These are phyloP conservation scores for Candida endomychidarum DNA, from an alignment of 805 yeast genomes.

Conservation along the genomic window DNA sequence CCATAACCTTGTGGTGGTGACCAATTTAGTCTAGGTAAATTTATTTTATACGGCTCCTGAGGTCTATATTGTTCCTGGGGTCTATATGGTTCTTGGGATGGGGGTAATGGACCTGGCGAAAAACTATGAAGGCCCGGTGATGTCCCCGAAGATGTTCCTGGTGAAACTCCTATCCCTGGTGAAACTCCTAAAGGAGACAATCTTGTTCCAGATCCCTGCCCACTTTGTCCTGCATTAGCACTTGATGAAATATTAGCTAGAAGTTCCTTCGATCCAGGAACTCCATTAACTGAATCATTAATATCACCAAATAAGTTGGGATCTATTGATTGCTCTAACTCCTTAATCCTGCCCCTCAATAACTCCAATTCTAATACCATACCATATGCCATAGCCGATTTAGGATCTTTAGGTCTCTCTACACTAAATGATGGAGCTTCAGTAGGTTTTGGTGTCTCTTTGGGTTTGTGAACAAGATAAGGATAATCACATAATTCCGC, in stretches of 20 bases:
- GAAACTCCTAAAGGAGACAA: too few species aligned
- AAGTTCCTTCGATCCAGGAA: background rate
- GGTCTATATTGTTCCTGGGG: too few species aligned
- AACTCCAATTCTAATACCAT: conserved; percentile 26
- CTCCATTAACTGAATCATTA: background rate
- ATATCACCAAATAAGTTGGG: background rate
- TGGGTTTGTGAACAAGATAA: background rate
- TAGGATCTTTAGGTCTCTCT: background rate
- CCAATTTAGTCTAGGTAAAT: conserved; percentile 16
- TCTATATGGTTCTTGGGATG: background rate
- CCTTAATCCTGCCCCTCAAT: conserved; percentile 41
- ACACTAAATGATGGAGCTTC: background rate
- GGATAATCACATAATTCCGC: conserved; percentile 39
- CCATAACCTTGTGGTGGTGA: conserved; percentile 1
- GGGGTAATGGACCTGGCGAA: too few species aligned
- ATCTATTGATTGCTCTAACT: conserved; percentile 33
- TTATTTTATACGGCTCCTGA: conserved; percentile 1
- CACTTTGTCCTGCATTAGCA: too few species aligned
- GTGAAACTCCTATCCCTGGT: too few species aligned
- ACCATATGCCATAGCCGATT: conserved; percentile 7
- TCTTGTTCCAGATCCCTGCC: too few species aligned
- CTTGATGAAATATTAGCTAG: too few species aligned
- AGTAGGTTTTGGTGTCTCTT: background rate
- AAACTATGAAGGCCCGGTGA: too few species aligned
- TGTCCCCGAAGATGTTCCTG: too few species aligned